These are phyloP conservation scores for Phialophora expanda DNA, from an alignment of 2,329 filamentous ascomycete species.

Conservation along the genomic window DNA sequence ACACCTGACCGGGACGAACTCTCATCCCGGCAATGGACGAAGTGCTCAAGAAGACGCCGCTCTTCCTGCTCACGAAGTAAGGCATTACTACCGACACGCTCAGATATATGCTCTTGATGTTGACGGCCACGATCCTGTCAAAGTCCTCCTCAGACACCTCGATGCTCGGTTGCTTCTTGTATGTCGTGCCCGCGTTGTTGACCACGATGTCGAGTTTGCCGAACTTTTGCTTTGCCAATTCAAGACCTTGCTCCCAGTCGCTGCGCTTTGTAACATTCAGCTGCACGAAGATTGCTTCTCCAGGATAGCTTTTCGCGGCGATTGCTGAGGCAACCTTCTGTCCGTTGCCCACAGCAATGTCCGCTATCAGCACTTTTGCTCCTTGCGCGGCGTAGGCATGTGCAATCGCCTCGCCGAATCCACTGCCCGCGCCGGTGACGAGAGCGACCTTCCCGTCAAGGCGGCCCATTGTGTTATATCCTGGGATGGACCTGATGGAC, in stretches of 20 bases:
- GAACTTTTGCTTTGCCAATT: conserved; percentile 49
- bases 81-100: conserved; percentile 29
- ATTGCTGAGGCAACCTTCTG: conserved; percentile 25
- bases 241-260: conserved; percentile 45
- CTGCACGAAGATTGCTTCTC: conserved; percentile 14
- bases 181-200: conserved; percentile 58
- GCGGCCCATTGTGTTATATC: conserved; percentile 16
- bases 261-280: conserved; percentile 28
- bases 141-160: conserved; percentile 55
- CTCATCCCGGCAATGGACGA: conserved; percentile 31
- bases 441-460: conserved; percentile 50
- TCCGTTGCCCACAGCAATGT: conserved; percentile 30
- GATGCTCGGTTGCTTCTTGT: conserved; percentile 49
- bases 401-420: conserved; percentile 50
- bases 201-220: conserved; percentile 57
- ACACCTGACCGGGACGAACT: conserved; percentile 30
- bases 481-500: not conserved
- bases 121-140: conserved; percentile 56
- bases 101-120: conserved; percentile 40
- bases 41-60: conserved; percentile 31
- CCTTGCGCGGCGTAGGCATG: conserved; percentile 45
- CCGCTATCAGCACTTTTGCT: conserved; percentile 45
- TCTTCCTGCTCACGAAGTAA: conserved; percentile 20
- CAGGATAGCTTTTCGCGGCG: conserved; percentile 17
- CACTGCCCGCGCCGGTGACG: conserved; percentile 51